A percentile compares a stretch with the other conserved stretches of the same genome.
phyloP scores from a whole-genome alignment of 169 alveolate genomes.

The Cardiosporidium cionae region DNA sequence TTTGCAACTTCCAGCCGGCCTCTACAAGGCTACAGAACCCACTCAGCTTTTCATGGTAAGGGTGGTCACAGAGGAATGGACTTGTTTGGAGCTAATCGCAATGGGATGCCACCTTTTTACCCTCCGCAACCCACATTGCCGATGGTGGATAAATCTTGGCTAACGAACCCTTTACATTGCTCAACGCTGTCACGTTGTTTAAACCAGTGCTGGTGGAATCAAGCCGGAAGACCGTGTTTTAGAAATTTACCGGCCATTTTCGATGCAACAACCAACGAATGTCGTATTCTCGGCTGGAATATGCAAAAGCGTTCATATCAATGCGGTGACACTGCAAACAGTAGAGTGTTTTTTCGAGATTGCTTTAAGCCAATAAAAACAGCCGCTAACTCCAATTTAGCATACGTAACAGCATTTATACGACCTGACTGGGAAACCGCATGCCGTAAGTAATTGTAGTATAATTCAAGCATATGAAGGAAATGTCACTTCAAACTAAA shows the following conservation, averaged over 20 bases:
- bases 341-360: background rate
- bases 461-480: no score
- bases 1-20: constrained; percentile 21
- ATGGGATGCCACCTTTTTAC: constrained; percentile 36
- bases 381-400: constrained; percentile 8
- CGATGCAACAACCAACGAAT: constrained; percentile 22
- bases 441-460: constrained; percentile 34
- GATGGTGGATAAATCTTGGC: constrained; percentile 13
- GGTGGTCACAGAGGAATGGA: constrained; percentile 38
- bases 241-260: constrained; percentile 26
- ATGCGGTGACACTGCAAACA: constrained; percentile 14
- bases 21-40: constrained; percentile 1
- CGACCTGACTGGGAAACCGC: constrained; percentile 35
- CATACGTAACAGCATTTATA: constrained; percentile 24
- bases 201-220: constrained; percentile 35
- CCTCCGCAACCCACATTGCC: constrained; percentile 19
- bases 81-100: constrained; percentile 13
- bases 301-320: constrained; percentile 1
- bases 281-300: constrained; percentile 33
- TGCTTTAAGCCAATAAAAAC: constrained; percentile 30
- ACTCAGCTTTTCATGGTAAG: constrained; percentile 36
- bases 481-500: no score
- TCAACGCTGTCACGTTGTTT: constrained; percentile 23
- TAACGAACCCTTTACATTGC: constrained; percentile 26
- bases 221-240: constrained; percentile 14